Conservation (phyloP, 2,329 filamentous ascomycete species). For the Nakataea oryzae region DNA sequence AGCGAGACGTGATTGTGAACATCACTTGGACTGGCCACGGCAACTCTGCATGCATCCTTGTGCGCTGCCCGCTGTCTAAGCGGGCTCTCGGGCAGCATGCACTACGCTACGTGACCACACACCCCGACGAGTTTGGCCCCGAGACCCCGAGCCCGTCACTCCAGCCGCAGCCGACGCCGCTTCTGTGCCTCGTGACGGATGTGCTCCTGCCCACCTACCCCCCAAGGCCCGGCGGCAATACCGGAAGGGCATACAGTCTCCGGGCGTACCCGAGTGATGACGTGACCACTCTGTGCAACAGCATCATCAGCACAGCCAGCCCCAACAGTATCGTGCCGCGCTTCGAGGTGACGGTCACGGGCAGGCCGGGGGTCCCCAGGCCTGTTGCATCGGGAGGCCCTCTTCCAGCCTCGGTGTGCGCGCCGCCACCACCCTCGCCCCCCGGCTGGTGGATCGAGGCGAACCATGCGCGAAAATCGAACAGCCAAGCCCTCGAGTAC, state of each 20-base stretch:
- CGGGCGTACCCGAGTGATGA: conserved; percentile 17
- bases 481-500: no score
- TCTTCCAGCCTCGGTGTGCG: no score
- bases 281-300: conserved; percentile 15
- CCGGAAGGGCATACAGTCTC: conserved; percentile 15
- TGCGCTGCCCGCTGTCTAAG: conserved; percentile 1
- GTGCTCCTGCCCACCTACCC: neutral
- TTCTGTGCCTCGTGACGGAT: neutral
- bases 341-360: conserved; percentile 17
- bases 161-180: neutral
- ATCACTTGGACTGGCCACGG: conserved; percentile 11
- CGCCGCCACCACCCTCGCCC: no score
- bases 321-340: conserved; percentile 10
- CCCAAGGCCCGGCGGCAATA: neutral
- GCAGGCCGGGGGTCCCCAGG: neutral
- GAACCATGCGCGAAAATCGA: neutral
- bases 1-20: conserved; percentile 10
- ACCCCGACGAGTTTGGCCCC: conserved; percentile 6
- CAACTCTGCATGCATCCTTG: conserved; percentile 7
- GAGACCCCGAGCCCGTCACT: neutral
- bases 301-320: no score
- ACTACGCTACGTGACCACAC: conserved; percentile 21
- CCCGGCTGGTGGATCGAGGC: neutral
- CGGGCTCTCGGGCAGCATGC: conserved; percentile 9
- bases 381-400: neutral